These are phyloP conservation scores for Ricinus communis DNA, from an alignment of 345 rosid species.

Conservation along the genomic window DNA sequence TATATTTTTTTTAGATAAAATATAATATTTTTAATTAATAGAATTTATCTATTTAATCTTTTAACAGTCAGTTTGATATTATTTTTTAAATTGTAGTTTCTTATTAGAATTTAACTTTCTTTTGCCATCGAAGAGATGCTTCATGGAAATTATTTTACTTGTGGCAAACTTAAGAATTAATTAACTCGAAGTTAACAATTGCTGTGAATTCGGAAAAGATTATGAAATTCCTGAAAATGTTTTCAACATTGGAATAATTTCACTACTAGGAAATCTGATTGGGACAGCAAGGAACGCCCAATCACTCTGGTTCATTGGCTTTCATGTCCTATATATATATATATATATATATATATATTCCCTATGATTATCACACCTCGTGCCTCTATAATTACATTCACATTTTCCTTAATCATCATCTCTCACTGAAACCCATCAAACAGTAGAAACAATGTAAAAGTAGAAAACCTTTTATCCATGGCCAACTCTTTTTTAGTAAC, in stretches of 20 bases:
- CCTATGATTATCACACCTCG: conserved; percentile 19
- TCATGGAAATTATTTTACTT: not conserved
- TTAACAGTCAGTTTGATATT: too few species aligned
- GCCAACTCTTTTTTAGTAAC: too few species aligned
- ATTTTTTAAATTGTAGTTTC: too few species aligned
- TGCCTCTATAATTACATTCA: conserved; percentile 4
- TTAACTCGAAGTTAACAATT: not conserved
- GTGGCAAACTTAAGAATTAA: not conserved
- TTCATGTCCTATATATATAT: conserved; percentile 3
- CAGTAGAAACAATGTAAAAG: not conserved
- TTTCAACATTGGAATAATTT: not conserved
- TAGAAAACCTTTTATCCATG: not conserved
- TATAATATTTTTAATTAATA: too few species aligned
- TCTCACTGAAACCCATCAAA: not conserved
- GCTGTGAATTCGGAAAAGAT: too few species aligned
- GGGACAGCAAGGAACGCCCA: conserved; percentile 4
- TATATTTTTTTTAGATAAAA: too few species aligned
- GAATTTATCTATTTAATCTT: too few species aligned
- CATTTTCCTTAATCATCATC: conserved; percentile 13
- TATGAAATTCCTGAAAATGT: not conserved
- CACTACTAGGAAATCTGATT: not conserved
- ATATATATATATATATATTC: too few species aligned
- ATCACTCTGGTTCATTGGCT: not conserved
- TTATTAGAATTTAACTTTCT: too few species aligned
- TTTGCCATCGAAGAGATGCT: too few species aligned